These are phyloP conservation scores for Prunus persica DNA, from an alignment of 306 rosid genomes.

Conservation along the genomic window DNA sequence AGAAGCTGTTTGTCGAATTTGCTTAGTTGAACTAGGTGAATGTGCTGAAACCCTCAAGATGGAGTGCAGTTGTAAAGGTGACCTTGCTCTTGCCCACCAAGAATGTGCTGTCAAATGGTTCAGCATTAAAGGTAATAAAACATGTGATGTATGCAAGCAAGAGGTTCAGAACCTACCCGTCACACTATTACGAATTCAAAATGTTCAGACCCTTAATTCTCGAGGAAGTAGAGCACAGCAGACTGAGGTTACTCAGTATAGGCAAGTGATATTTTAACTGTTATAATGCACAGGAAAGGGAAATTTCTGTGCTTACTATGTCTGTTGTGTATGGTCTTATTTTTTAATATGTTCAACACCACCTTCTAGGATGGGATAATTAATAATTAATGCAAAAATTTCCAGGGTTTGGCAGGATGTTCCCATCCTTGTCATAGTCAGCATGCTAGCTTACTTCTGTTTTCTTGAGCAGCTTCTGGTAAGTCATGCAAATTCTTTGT, in stretches of 20 bases:
- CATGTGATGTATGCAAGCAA: constrained; percentile 83
- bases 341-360: not conserved
- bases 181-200: constrained; percentile 59
- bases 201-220: constrained; percentile 17
- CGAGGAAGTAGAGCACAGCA: constrained; percentile 37
- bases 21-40: constrained; percentile 69
- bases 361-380: constrained; percentile 23
- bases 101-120: constrained; percentile 85
- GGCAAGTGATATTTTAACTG: constrained; percentile 44
- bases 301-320: not conserved
- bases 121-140: constrained; percentile 77
- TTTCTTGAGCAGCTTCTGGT: constrained; percentile 55
- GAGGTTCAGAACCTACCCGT: constrained; percentile 77
- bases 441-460: constrained; percentile 53
- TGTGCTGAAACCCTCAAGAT: constrained; percentile 64
- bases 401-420: constrained; percentile 57
- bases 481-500: constrained; percentile 13
- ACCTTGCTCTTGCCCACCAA: constrained; percentile 83
- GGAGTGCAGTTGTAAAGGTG: constrained; percentile 93
- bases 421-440: constrained; percentile 41
- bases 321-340: not conserved
- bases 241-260: constrained; percentile 41
- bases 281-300: not conserved
- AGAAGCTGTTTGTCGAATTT: constrained; percentile 87
- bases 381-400: constrained; percentile 6